A percentile compares a stretch with the other conserved stretches of the same genome.
phyloP scores from a whole-genome alignment of 148 eudicot genomes.

The Vaccinium vitisidaea region DNA sequence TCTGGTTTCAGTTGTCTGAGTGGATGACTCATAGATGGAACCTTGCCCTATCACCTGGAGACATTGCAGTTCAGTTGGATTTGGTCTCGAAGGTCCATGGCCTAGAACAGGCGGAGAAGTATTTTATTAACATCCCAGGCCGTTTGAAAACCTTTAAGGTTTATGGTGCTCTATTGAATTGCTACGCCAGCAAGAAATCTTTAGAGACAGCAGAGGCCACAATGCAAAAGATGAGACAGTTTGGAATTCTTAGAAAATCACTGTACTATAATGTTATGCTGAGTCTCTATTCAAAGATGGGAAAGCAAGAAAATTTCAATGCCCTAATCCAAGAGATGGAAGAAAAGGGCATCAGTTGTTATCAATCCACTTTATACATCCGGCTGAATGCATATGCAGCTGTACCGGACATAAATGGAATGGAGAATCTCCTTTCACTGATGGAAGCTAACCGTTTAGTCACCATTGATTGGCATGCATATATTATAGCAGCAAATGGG shows the following conservation, averaged over 20 bases:
- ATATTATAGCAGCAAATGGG: constrained; percentile 33
- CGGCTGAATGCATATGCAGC: constrained; percentile 11
- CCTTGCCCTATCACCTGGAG: constrained; percentile 12
- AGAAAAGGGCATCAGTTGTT: constrained; percentile 18
- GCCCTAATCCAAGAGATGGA: constrained; percentile 40
- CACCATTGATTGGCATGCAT: constrained; percentile 24
- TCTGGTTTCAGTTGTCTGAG: constrained; percentile 28
- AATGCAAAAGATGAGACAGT: constrained; percentile 37
- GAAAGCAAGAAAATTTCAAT: constrained; percentile 33
- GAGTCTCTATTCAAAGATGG: constrained; percentile 31
- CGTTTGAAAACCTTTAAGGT: constrained; percentile 20
- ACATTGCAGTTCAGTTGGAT: constrained; percentile 36
- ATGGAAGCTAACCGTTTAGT: background rate
- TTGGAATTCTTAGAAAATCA: constrained; percentile 10
- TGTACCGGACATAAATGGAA: background rate
- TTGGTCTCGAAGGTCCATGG: constrained; percentile 40
- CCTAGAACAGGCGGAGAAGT: constrained; percentile 39
- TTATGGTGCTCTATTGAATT: constrained; percentile 38
- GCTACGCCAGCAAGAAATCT: constrained; percentile 34
- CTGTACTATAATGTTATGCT: constrained; percentile 39
- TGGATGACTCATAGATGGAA: constrained; percentile 22
- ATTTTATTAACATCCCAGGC: constrained; percentile 28
- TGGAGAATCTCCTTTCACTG: constrained; percentile 6
- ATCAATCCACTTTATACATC: background rate
- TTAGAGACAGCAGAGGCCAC: constrained; percentile 43